Evolutionary conservation across 805 yeast genomes (phyloP).

Genomic region (Candida wancherniae): DNA sequence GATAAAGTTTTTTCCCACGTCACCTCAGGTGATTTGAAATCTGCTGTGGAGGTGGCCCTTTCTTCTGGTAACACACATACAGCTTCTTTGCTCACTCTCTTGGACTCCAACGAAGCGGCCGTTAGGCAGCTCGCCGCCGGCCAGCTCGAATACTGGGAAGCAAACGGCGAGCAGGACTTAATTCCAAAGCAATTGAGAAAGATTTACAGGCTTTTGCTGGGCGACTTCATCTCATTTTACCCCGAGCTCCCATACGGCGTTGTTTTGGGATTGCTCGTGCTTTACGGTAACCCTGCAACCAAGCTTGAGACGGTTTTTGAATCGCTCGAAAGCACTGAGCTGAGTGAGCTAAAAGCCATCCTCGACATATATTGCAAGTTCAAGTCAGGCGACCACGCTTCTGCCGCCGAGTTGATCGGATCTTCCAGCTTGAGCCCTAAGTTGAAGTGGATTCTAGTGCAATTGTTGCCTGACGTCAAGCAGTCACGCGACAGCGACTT

Average conservation of each 20-base stretch:
- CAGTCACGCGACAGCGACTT: too few relatives aligned
- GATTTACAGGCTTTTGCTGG: slow-evolving; percentile 62
- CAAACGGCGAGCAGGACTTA: slow-evolving; percentile 31
- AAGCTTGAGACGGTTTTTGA: slow-evolving; percentile 7
- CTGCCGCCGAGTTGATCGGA: slow-evolving; percentile 7
- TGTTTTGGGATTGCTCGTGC: slow-evolving; percentile 53
- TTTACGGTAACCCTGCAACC: slow-evolving; percentile 48
- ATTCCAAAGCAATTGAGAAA: slow-evolving; percentile 55
- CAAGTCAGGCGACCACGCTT: slow-evolving; percentile 4
- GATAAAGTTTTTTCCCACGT: slow-evolving; percentile 49
- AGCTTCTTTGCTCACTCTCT: slow-evolving; percentile 60
- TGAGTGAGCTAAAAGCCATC: slow-evolving; percentile 7
- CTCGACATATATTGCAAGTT: slow-evolving; percentile 17
- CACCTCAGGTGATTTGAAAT: slow-evolving; percentile 51
- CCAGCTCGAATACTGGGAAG: slow-evolving; percentile 67
- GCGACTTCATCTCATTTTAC: slow-evolving; percentile 37
- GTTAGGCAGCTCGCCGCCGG: slow-evolving; percentile 50
- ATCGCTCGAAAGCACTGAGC: neutral
- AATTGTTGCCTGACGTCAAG: too few relatives aligned
- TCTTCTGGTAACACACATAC: slow-evolving; percentile 63
- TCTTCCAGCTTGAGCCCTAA: slow-evolving; percentile 28
- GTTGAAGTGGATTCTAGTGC: slow-evolving; percentile 50
- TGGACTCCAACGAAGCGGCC: slow-evolving; percentile 65
- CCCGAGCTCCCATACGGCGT: slow-evolving; percentile 62
- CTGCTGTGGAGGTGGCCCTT: slow-evolving; percentile 61